phyloP scores from a whole-genome alignment of 129 eudicot genomes.

The Chrysanthemum makinoi region DNA sequence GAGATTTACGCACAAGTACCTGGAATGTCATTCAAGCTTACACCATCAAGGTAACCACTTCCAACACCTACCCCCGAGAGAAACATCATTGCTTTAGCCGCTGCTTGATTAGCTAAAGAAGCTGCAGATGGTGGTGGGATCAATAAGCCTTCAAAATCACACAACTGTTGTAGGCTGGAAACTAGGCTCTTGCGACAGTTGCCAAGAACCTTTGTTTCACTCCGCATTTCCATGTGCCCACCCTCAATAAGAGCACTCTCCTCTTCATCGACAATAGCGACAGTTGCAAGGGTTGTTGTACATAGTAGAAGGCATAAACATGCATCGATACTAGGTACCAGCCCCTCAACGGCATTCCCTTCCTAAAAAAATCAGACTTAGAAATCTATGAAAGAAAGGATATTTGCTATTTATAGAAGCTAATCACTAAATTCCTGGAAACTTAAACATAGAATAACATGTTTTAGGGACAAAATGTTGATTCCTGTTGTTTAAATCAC shows the following conservation, averaged over 20 bases:
- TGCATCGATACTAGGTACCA: slow-evolving; percentile 87
- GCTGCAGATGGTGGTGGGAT: slow-evolving; percentile 64
- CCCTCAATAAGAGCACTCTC: slow-evolving; percentile 40
- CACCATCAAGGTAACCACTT: slow-evolving; percentile 78
- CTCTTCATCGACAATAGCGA: slow-evolving; percentile 75
- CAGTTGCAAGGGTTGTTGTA: slow-evolving; percentile 66
- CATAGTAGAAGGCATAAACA: slow-evolving; percentile 91
- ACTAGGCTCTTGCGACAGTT: slow-evolving; percentile 71
- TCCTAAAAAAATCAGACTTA: slow-evolving; percentile 44
- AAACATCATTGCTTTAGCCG: slow-evolving; percentile 90
- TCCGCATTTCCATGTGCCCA: slow-evolving; percentile 31
- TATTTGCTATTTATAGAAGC: too few relatives aligned
- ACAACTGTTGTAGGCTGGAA: slow-evolving; percentile 74
- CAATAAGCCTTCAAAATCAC: slow-evolving; percentile 78
- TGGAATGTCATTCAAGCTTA: slow-evolving; percentile 82
- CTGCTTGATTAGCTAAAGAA: slow-evolving; percentile 90
- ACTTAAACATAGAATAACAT: neutral
- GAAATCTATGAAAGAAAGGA: neutral
- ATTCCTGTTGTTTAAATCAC: neutral
- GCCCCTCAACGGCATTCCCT: slow-evolving; percentile 87
- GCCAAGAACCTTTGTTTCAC: slow-evolving; percentile 48
- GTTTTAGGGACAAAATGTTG: neutral
- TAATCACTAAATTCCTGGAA: neutral
- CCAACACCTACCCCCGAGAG: slow-evolving; percentile 70
- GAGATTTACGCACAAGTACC: slow-evolving; percentile 53